Base-by-base conservation (phyloP, 106 monocot genomes). In the Chionographis japonica region DNA sequence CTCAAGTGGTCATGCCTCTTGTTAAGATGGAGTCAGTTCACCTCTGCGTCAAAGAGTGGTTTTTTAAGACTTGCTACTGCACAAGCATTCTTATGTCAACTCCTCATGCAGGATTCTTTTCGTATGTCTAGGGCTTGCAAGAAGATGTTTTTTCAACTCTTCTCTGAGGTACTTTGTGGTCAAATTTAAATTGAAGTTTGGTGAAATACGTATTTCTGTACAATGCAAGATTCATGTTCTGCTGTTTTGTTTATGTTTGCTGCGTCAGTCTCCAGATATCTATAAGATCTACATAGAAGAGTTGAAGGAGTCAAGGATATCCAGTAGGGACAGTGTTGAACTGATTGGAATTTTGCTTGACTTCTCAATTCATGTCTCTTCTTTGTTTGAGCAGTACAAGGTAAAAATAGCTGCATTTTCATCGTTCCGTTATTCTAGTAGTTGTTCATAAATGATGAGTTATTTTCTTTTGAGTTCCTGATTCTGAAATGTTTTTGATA, bases 1-100 rank as follows among this genome's bases (percentile, higher is more conserved):
- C 80, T 98, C 1, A 92, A 74, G 20, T 98, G 97, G 97, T 92
- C 97, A 20, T 92, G 83, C 77, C 56, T 85, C 42, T 87, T 98
- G 40, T 55, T 98, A 58, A 89, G 71, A 72, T 79, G 78, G 78
- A 92, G 91, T 61, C 88, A 88, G 18, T 91, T 91, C 70, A 66
- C 70, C 6, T 74, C 83, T 52, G 51, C 83, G 52, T 98, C 97
- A 54, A 90, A 87, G 69, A 78, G 74, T 52, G 97, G 85, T 49
- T 92, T 98, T 52, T 72, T 75, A 43, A 87, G 91, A 72, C 67
- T 98, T 55, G 85, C 82, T 61, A 70, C 61, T 65, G 80, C 85
- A 50, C 92, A 98, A 70, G 81, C 80, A 68, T 75, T 72, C 27
- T 54, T 93, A 67, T 83, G 79, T 67, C 80, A 84, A 68, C 35